Evolutionary conservation across 225 moss, liverwort and hornwort species (phyloP), one percentile per base, ranked within the genome.

Genomic region (Sphagnum contortum): DNA sequence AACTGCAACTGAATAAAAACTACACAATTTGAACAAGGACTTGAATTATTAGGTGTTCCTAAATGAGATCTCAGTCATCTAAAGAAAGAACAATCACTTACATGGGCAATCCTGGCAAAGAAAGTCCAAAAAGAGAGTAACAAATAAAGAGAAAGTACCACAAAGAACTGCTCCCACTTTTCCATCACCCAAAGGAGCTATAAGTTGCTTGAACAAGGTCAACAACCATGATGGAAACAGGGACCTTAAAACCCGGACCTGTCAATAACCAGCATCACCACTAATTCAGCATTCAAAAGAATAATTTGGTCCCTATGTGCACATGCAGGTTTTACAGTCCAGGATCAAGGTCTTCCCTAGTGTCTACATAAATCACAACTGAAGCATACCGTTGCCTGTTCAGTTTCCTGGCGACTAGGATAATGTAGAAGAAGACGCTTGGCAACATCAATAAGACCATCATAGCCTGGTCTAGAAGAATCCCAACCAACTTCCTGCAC

Each of bases 401-500:
- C 96, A 57, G 87, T 87, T 69, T 90, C 92, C 68, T 78, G 73
- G 59, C 90, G 79, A 10, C 79, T 75, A 50, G 79, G 79, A 56
- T 80, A 87, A 7, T 82, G 78, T 73, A 83, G 55, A 62, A 90
- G 92, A 10, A 83, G 77, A 53, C 87, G 86, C 80, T 88, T 92
- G 13, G 90, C 88, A 70, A 90, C 71, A 71, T 96, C 96, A 54
- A 96, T 81, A 51, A 96, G 82, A 54, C 96, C 96, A 62, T 87
- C 83, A 64, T 90, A 96, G 70, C 92, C 96, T 65, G 90, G 77
- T 66, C 87, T 87, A 51, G 75, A 49, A 46, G 92, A 92, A 69
- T 92, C 87, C 96, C 96, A 96, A 8, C 96, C 92, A 29, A 89
- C 87, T 77, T 92, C 92, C 92, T 96, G 86, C 61, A 73, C 56